Evolutionary conservation across 108 stramenopile genomes (phyloP).

Genomic region (Fragilaria crotonensis): DNA sequence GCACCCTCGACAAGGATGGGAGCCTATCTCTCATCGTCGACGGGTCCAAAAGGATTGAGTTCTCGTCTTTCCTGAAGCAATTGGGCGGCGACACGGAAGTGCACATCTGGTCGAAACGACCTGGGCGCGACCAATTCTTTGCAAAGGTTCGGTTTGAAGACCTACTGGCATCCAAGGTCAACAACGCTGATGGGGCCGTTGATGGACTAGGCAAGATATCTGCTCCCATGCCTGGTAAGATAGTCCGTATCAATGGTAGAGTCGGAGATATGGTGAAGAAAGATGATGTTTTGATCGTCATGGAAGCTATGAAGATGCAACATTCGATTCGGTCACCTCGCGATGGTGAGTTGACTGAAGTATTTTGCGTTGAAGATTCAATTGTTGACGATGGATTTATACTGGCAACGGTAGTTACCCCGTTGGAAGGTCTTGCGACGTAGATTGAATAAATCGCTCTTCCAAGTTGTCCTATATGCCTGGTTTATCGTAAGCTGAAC

Average conservation of each 20-base stretch:
- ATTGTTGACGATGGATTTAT: conserved; percentile 53
- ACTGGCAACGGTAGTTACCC: conserved; percentile 31
- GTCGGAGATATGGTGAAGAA: conserved; percentile 53
- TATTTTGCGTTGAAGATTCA: conserved; percentile 37
- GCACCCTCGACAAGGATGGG: conserved; percentile 1
- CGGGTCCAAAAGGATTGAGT: background rate
- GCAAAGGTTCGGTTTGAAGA: background rate
- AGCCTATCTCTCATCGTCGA: background rate
- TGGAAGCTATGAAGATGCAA: conserved; percentile 96
- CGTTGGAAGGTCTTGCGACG: background rate
- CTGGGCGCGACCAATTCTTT: background rate
- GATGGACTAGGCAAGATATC: conserved; percentile 29
- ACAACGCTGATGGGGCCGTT: background rate
- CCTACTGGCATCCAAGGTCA: background rate
- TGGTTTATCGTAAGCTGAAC: no score
- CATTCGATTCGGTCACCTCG: conserved; percentile 51
- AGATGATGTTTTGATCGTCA: conserved; percentile 65
- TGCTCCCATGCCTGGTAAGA: conserved; percentile 87
- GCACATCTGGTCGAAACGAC: conserved; percentile 26
- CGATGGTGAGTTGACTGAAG: conserved; percentile 38
- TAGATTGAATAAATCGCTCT: no score
- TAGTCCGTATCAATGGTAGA: conserved; percentile 39
- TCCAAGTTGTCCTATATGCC: no score
- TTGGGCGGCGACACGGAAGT: conserved; percentile 13
- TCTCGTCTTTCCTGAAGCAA: conserved; percentile 8